These are phyloP conservation scores for Saturnispora besseyi DNA, from an alignment of 805 yeast species.

Conservation along the genomic window DNA sequence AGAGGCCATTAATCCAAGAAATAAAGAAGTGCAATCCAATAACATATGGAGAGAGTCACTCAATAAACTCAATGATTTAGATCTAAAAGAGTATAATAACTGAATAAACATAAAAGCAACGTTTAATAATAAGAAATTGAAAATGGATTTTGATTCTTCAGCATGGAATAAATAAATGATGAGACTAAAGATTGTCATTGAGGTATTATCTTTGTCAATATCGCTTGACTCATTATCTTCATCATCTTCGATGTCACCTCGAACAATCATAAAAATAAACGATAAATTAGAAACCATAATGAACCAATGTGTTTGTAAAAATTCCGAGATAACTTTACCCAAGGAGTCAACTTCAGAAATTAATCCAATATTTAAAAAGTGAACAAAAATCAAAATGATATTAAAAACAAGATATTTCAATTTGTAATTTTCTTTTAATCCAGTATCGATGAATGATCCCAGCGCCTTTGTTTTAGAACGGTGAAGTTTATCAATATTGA, in stretches of 20 bases:
- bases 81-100: constrained; percentile 80
- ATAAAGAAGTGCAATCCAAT: constrained; percentile 82
- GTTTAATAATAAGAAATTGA: constrained; percentile 76
- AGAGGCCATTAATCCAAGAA: constrained; percentile 87
- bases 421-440: constrained; percentile 19
- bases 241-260: neutral
- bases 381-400: constrained; percentile 8
- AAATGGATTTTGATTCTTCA: constrained; percentile 78
- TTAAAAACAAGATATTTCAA: constrained; percentile 19
- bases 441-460: constrained; percentile 18
- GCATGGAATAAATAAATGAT: constrained; percentile 34
- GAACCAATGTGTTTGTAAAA: constrained; percentile 3
- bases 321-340: neutral
- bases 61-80: constrained; percentile 82
- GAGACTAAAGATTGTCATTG: constrained; percentile 17
- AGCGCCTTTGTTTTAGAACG: constrained; percentile 8
- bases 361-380: constrained; percentile 10
- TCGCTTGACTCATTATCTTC: neutral
- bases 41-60: constrained; percentile 97
- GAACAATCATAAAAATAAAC: constrained; percentile 9
- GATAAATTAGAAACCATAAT: constrained; percentile 8
- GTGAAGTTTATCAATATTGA: constrained; percentile 16
- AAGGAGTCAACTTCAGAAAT: neutral
- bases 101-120: constrained; percentile 93
- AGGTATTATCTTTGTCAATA: neutral